Evolutionary conservation across 495 filamentous ascomycete species (phyloP).

Genomic region (Oidiodendron maius): DNA sequence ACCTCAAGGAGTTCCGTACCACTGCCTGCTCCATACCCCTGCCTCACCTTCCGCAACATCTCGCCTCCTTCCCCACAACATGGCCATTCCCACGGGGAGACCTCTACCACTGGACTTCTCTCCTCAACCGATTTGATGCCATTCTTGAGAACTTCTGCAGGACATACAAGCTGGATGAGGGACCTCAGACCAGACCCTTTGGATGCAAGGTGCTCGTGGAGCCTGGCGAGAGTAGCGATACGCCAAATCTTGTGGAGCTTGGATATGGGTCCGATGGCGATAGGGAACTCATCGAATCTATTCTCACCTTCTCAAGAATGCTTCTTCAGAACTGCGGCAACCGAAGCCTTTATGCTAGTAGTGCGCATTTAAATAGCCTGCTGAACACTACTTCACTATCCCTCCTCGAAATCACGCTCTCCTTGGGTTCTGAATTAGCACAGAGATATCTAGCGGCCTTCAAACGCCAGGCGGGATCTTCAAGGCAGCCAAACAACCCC

Average conservation of each 20-base stretch:
- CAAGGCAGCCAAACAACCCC: conserved; percentile 58
- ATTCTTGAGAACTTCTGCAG: conserved; percentile 76
- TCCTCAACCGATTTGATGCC: conserved; percentile 89
- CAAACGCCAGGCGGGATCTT: conserved; percentile 54
- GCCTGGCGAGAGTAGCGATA: background rate
- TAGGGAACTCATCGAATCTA: conserved; percentile 65
- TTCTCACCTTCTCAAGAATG: conserved; percentile 79
- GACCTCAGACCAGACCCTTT: conserved; percentile 75
- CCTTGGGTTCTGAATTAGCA: conserved; percentile 74
- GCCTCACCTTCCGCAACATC: conserved; percentile 66
- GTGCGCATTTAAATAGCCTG: conserved; percentile 74
- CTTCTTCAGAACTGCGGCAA: conserved; percentile 95
- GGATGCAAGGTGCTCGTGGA: conserved; percentile 48
- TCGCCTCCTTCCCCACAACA: conserved; percentile 73
- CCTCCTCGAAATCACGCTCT: conserved; percentile 68
- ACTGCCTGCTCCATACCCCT: conserved; percentile 62
- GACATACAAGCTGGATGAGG: conserved; percentile 73
- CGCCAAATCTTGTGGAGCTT: conserved; percentile 35
- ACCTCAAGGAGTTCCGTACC: conserved; percentile 70
- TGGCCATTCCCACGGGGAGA: conserved; percentile 98
- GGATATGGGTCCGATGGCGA: conserved; percentile 72
- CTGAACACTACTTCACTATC: conserved; percentile 79
- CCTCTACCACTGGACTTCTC: conserved; percentile 95
- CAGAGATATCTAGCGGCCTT: conserved; percentile 87
- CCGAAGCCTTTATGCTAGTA: conserved; percentile 91